Base-by-base conservation (phyloP, 805 yeast species). In the Pichia paraexigua region DNA sequence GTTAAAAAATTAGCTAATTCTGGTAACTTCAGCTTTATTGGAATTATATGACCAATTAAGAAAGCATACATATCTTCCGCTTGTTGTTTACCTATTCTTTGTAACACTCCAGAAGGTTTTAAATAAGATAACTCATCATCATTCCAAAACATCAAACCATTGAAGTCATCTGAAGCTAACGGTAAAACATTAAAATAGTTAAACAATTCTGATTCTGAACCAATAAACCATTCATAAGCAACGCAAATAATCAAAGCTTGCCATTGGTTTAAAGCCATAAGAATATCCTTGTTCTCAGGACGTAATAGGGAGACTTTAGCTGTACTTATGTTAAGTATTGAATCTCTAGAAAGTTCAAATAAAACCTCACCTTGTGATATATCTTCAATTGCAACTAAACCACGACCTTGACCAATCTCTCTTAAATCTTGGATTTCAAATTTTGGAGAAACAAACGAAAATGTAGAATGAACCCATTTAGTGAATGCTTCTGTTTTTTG, bases 71-170 rank as follows among this genome's bases (percentile, higher is more conserved):
- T 77, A 35, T 71, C 77, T 52, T 76, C 76, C 0, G 96, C 91
- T 42, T 77, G 71, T 2, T 76, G 78, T 45, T 73, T 78, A 2
- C 97, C 98, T 41, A 92, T 74, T 63, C 96, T 73, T 3, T 74
- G 72, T 30, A 83, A 59, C 2, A 91, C 80, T 41, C 79, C 72
- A 0, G 97, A 88, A 0, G 97, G 97, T 44, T 71, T 59, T 53
- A 92, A 71, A 1, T 56, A 52, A 3, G 69, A 54, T 41, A 86
- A 61, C 52, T 92, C 94, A 0, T 72, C 74, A 0, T 78, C 79
- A 2, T 56, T 55, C 98, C 99, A 92, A 61, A 81, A 88, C 80
- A 90, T 86, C 52, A 90, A 76, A 37, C 83, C 83, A 60, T 82
- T 75, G 65, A 85, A 80, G 17, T 61, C 70, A 1, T 60, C 55